Evolutionary conservation across 164 flowering plant genomes (phyloP).

Genomic region (Magnolia sinica): DNA sequence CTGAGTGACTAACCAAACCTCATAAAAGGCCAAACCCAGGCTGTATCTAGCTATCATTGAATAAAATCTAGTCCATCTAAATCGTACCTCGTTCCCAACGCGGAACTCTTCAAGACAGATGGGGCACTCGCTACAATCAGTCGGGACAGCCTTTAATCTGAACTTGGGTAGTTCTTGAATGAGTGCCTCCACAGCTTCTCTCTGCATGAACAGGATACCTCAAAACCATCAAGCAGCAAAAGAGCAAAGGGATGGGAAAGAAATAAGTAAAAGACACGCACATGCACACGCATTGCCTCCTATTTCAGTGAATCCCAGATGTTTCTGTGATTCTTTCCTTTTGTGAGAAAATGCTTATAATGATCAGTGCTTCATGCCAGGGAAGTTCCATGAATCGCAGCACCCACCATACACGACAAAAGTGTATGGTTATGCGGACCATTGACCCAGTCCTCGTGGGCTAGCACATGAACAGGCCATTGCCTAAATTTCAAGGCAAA

Average conservation of each 20-base stretch:
- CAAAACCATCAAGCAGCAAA: constrained; percentile 2
- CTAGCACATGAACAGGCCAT: no score
- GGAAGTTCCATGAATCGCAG: no score
- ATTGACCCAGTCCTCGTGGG: no score
- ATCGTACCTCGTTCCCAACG: constrained; percentile 85
- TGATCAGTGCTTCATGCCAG: no score
- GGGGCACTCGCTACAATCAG: constrained; percentile 97
- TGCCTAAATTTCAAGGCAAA: no score
- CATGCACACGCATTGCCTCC: no score
- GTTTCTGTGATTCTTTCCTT: no score
- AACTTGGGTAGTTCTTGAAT: constrained; percentile 99
- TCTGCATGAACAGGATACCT: constrained; percentile 33
- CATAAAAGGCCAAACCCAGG: neutral
- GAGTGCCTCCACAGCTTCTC: constrained; percentile 99
- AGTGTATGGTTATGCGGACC: no score
- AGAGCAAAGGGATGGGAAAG: neutral
- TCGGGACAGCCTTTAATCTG: constrained; percentile 90
- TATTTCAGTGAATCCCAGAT: no score
- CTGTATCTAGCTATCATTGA: neutral
- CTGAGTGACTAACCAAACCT: neutral
- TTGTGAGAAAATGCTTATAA: no score
- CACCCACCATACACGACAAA: no score
- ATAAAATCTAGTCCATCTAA: neutral
- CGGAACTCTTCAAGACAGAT: constrained; percentile 95
- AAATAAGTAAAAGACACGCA: neutral